Evolutionary conservation across 768 basidiomycete genomes (phyloP).

Genomic region (Pseudohyphozyma bogoriensis): DNA sequence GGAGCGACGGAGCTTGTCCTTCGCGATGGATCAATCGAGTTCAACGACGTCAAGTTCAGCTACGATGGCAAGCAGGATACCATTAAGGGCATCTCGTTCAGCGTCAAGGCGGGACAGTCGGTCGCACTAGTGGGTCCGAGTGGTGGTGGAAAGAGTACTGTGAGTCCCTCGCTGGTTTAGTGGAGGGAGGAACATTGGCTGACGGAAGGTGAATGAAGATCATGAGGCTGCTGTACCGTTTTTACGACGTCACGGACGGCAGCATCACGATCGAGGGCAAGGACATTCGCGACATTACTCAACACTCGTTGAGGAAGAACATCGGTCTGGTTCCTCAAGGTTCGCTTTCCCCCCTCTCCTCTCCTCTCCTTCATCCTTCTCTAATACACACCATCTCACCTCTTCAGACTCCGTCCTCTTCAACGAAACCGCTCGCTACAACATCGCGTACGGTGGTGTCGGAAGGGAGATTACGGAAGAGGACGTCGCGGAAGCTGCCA

Average conservation of each 20-base stretch:
- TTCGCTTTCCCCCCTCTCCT: conserved; percentile 41
- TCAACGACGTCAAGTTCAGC: conserved; percentile 79
- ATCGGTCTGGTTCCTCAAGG: conserved; percentile 91
- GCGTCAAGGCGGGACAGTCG: conserved; percentile 70
- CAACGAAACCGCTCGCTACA: conserved; percentile 29
- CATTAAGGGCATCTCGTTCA: conserved; percentile 71
- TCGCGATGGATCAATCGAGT: conserved; percentile 68
- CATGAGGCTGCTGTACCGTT: conserved; percentile 66
- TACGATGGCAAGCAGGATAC: conserved; percentile 50
- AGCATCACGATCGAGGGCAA: conserved; percentile 51
- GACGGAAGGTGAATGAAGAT: conserved; percentile 2
- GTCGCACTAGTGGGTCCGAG: conserved; percentile 84
- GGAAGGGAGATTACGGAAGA: conserved; percentile 59
- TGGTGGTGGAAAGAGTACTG: conserved; percentile 69
- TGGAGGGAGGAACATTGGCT: neutral
- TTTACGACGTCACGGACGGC: conserved; percentile 77
- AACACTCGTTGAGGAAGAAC: conserved; percentile 61
- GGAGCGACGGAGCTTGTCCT: conserved; percentile 55
- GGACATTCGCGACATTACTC: conserved; percentile 79
- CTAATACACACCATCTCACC: too few species aligned
- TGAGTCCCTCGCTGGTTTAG: neutral
- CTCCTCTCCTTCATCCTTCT: neutral
- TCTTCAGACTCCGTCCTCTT: conserved; percentile 25
- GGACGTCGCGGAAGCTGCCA: conserved; percentile 68
- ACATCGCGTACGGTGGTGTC: conserved; percentile 52